Conservation (phyloP, 2,329 filamentous ascomycete species). For the Falciphora oryzae region DNA sequence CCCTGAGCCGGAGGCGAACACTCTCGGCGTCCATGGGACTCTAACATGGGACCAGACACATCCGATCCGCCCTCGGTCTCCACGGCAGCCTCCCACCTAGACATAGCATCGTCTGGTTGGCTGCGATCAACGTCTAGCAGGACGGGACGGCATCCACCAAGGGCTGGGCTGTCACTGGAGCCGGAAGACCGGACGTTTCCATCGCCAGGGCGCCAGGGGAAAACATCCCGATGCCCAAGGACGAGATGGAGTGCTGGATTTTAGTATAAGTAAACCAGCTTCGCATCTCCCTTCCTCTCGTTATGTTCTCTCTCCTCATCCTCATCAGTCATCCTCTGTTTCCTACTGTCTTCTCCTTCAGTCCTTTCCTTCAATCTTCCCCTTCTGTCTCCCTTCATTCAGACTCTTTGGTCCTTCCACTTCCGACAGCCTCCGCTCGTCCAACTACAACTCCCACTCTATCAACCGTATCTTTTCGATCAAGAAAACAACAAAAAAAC, state of each 20-base stretch:
- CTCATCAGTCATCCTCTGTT: background rate
- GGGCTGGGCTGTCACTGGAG: no score
- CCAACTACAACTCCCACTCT: background rate
- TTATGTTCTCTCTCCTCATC: background rate
- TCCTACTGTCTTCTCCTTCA: background rate
- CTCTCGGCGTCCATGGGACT: background rate
- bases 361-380: constrained; percentile 2
- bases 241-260: background rate
- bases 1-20: no score
- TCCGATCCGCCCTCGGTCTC: no score
- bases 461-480: background rate
- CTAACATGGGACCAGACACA: background rate
- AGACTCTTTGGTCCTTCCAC: background rate
- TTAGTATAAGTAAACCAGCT: background rate
- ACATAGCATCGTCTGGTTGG: no score
- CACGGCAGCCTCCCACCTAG: no score
- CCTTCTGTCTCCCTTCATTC: background rate
- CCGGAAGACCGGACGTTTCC: no score
- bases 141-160: no score
- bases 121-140: no score
- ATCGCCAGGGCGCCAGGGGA: background rate
- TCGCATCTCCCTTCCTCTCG: background rate
- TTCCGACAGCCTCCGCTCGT: background rate
- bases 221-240: background rate
- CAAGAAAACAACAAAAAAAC: constrained; percentile 2